Evolutionary conservation across 148 eudicot species (phyloP), one percentile per base, ranked within the genome.

Genomic region (Vaccinium vitisidaea): DNA sequence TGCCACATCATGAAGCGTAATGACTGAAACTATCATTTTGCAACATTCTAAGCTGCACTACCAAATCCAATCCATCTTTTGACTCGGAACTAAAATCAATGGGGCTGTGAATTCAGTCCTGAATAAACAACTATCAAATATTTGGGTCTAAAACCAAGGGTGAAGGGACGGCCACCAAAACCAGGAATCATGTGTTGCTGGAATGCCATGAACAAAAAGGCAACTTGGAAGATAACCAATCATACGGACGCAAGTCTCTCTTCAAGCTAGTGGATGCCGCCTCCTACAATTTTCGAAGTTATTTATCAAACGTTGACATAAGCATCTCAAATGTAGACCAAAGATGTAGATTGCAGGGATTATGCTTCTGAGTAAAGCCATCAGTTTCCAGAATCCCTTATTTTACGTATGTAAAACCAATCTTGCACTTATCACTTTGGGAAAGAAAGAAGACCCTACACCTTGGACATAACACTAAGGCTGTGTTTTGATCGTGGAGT

Each of bases 241-340:
- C 86, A 84, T 56, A 84, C 43, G 83, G 43, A 43, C 73, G 49
- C 56, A 55, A 71, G 39, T 50, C 81, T 86, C 53, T 81, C 82
- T 56, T 91, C 89, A 92, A 67, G 85, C 88, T 52, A 91, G 56
- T 59, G 94, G 93, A 81, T 94, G 94, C 77, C 98, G 94, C 89
- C 98, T 93, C 95, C 98, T 94, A 92, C 85, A 90, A 80, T 71
- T 67, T 59, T 25, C 14, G 25, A 48, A 55, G 13, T n/a, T 36
- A 1, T 18, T 63, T 18, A 61, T 43, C 83, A 67, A 18, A 52
- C 1, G 55, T 27, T 2, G 23, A 30, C 32, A 32, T 52, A 65
- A 52, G 18, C 39, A 67, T n/a, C 36, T 13, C 65, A 16, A 63
- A 50, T 14, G 10, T 25, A 61, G 32, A 77, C 16, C 49, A 49